These are phyloP conservation scores for Whalleya microplaca DNA, from an alignment of 2,329 filamentous ascomycete genomes.

Conservation along the genomic window DNA sequence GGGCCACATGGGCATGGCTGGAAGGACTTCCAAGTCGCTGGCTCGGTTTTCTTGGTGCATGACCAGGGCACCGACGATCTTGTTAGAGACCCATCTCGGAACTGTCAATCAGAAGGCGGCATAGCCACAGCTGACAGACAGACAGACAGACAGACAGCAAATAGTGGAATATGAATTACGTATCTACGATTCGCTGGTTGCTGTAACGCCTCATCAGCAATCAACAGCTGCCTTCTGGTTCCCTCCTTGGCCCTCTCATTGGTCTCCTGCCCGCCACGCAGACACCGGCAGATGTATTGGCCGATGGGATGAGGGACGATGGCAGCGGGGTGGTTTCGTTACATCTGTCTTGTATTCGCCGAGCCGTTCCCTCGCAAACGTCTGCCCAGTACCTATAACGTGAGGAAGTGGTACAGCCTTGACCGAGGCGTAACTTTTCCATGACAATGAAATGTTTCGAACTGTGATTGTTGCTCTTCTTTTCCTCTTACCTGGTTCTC, in stretches of 20 bases:
- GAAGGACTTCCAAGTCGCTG: constrained; percentile 1
- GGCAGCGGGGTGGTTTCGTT: constrained; percentile 7
- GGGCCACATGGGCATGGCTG: constrained; percentile 1
- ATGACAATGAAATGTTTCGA: background rate
- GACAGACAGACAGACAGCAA: no score
- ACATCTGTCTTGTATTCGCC: constrained; percentile 20
- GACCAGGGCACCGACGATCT: constrained; percentile 23
- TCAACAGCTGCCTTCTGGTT: background rate
- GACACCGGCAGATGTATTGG: background rate
- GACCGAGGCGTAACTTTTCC: constrained; percentile 7
- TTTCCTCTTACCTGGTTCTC: background rate
- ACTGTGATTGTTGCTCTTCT: background rate
- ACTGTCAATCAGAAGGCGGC: background rate
- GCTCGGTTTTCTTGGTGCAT: background rate
- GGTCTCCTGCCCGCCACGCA: background rate
- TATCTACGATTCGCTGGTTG: background rate
- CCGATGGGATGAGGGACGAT: background rate
- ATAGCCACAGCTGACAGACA: background rate
- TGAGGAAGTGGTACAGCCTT: constrained; percentile 16
- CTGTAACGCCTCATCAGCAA: no score
- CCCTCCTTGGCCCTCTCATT: background rate
- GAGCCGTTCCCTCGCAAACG: constrained; percentile 14
- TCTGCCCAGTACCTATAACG: constrained; percentile 8
- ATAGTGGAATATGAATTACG: background rate
- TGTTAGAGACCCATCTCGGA: constrained; percentile 21